Conservation (phyloP, 2,329 filamentous ascomycete genomes). For the Fusarium buharicum region DNA sequence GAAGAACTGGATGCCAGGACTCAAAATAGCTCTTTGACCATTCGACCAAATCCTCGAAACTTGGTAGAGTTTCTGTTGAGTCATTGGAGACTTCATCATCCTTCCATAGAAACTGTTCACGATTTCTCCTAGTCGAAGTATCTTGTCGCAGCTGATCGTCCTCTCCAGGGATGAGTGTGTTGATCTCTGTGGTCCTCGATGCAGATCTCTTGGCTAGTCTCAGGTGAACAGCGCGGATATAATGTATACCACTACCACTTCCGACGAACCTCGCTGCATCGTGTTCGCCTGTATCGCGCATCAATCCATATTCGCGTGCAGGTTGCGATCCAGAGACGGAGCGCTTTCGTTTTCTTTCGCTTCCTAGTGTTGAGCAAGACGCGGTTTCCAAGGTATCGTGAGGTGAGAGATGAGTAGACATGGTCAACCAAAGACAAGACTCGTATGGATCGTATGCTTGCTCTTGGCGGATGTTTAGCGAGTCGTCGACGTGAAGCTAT, state of each 20-base stretch:
- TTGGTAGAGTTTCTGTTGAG: slow-evolving; percentile 7
- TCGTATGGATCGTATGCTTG: too few relatives aligned
- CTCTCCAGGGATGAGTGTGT: slow-evolving; percentile 63
- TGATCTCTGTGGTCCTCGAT: slow-evolving; percentile 36
- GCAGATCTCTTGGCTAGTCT: slow-evolving; percentile 52
- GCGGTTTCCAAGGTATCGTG: slow-evolving; percentile 45
- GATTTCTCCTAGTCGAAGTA: slow-evolving; percentile 18
- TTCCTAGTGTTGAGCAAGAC: slow-evolving; percentile 39
- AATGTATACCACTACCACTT: slow-evolving; percentile 68
- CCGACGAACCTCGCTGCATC: slow-evolving; percentile 65
- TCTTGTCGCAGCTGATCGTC: slow-evolving; percentile 60
- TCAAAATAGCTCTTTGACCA: slow-evolving; percentile 66
- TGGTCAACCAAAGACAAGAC: slow-evolving; percentile 6
- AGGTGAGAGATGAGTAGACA: slow-evolving; percentile 48
- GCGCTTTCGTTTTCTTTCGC: slow-evolving; percentile 46
- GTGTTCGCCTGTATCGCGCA: slow-evolving; percentile 60
- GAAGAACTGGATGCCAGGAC: slow-evolving; percentile 67
- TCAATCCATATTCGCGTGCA: slow-evolving; percentile 53
- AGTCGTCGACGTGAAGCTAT: too few relatives aligned
- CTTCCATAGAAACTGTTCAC: slow-evolving; percentile 48
- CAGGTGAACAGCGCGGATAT: slow-evolving; percentile 65
- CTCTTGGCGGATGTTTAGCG: too few relatives aligned
- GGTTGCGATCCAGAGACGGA: slow-evolving; percentile 43
- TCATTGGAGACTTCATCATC: slow-evolving; percentile 48
- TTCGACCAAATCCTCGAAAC: slow-evolving; percentile 60